Evolutionary conservation across 257 asterid genomes (phyloP), one percentile per base, ranked within the genome.

Genomic region (Datura wrightii): DNA sequence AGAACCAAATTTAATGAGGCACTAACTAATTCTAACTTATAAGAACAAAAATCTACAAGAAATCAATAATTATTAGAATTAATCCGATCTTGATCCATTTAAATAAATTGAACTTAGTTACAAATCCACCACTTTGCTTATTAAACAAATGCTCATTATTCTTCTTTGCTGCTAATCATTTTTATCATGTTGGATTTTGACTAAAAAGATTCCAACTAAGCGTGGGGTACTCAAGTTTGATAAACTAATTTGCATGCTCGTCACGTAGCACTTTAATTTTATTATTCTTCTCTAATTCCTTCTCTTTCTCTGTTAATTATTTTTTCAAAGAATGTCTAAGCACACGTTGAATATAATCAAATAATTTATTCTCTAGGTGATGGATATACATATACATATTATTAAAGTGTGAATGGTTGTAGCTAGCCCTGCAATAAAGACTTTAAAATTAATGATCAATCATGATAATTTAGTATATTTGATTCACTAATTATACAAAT

Each of bases 101-200:
- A 39, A 86, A 83, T 56, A 36, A 60, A 79, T 80, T 8, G 65
- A 71, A 72, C 36, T 87, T 70, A 70, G 87, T 79, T 85, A 85
- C 85, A 79, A 85, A 79, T 71, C 83, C 85, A 87, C 65, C 82
- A 83, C 67, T 80, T 79, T 16, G 66, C 70, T 56, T 87, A 39
- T 2, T 39, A 2, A 82, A 74, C 34, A 58, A 79, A 62, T 41
- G 9, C 18, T 44, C 71, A 79, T 81, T 74, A 10, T n/a, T 60
- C 53, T 19, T 82, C 62, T 79, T 65, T 52, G 76, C 63, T 48
- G 48, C 86, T 88, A 84, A 86, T 88, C 88, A 88, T 88, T 86
- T 58, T 82, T 65, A 69, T 84, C 79, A 36, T 59, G 89, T 82
- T 86, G 50, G 42, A 69, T 83, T 86, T 86, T 86, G 89, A 84